Conservation (phyloP, 1,284 basidiomycete species). For the Trichosporon sp. region DNA sequence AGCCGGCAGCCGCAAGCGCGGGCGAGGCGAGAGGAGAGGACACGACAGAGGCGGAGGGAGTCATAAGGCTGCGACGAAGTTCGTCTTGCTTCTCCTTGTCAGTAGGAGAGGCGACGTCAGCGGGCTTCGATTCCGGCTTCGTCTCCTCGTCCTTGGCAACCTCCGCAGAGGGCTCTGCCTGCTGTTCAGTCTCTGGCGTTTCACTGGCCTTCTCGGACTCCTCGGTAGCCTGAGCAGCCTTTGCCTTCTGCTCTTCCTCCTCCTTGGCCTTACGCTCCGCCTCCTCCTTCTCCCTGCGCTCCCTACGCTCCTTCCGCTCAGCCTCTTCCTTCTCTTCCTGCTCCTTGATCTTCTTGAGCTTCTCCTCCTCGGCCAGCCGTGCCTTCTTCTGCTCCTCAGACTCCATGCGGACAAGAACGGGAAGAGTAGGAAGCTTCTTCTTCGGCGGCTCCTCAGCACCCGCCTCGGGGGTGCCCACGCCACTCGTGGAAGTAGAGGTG, state of each 20-base stretch:
- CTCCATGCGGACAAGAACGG: constrained; percentile 51
- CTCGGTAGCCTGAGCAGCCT: constrained; percentile 52
- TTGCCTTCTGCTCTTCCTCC: constrained; percentile 50
- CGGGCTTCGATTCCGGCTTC: constrained; percentile 46
- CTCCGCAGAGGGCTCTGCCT: constrained; percentile 1
- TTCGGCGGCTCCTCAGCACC: constrained; percentile 22
- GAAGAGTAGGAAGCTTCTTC: constrained; percentile 34
- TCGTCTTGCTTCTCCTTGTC: constrained; percentile 31
- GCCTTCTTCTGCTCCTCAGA: constrained; percentile 50
- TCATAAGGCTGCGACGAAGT: constrained; percentile 26
- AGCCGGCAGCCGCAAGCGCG: constrained; percentile 39
- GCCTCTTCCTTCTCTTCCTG: constrained; percentile 42
- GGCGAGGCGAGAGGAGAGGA: constrained; percentile 39
- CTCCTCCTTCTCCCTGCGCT: constrained; percentile 28
- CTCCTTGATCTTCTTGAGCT: constrained; percentile 37
- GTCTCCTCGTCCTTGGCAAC: constrained; percentile 44
- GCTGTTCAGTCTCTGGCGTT: constrained; percentile 18
- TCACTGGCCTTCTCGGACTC: constrained; percentile 44
- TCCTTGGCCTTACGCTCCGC: constrained; percentile 33
- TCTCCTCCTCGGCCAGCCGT: constrained; percentile 45
- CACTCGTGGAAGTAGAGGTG: constrained; percentile 22
- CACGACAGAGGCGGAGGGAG: constrained; percentile 29
- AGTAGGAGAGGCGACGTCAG: constrained; percentile 24
- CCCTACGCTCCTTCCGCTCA: constrained; percentile 41
- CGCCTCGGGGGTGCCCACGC: constrained; percentile 26